Base-by-base conservation (phyloP, 192 early-diverging fungal species). In the Oehlia diaphana region DNA sequence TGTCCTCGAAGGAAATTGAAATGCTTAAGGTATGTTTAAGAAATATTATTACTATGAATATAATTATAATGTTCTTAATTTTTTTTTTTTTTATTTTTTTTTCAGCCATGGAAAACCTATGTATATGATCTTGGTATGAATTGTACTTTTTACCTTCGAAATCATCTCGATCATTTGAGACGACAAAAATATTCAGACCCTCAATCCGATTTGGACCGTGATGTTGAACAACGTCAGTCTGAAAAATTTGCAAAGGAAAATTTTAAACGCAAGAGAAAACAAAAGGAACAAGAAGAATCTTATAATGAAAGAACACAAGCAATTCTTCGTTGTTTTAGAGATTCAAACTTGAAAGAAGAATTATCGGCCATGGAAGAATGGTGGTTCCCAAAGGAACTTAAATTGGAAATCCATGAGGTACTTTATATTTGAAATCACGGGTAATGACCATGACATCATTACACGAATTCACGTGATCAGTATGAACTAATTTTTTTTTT, bases 381-480 rank as follows among this genome's bases (percentile, higher is more conserved):
- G 77, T 79, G 77, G 77, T 79, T 79, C 58, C 77, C 77, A 8
- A 79, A 79, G 33, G 77, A 79, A 70, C 31, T 79, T 16, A 79
- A 79, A 42, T 79, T 79, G 26, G 77, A 79, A 39, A 79, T 79
- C 2, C 65, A 70, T 23, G 77, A 79, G 67, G 77, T 70, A 71
- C 9, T 72, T 50, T 28, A 39, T 13, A 53, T 53, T 13, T 37
- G 37, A 37, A 37, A 5, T 37, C 37, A 37, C 37, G 37, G 3
- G 37, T 37, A 3, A 53, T 53, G 6, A 4, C 7, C 9, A 49
- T 49, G 6, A 53, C 14, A 14, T 53, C 12, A 44, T 44, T 44
- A 44, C 42, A 44, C 9, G 42, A 44, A 44, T 44, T 44, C 9
- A 44, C 9, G 42, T 44, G 42, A 31, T 31, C 31, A 31, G 31